Percentiles rank a stretch among this genome's conserved stretches.
These are phyloP conservation scores for Talaromyces verruculosus DNA, from an alignment of 2,329 filamentous ascomycete species.

Conservation along the genomic window DNA sequence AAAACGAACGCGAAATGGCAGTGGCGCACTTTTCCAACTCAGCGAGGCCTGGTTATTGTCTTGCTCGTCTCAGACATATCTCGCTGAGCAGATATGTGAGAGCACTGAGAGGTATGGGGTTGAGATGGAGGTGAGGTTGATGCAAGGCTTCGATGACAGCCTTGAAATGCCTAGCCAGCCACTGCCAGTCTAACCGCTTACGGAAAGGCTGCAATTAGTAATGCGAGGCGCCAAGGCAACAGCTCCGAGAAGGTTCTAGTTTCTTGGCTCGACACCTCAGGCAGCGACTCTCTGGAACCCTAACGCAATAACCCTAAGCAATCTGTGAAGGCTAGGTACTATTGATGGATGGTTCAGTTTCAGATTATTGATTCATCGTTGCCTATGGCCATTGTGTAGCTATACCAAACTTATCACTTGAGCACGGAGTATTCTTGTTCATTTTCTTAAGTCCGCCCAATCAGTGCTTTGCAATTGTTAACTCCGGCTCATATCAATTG, in stretches of 20 bases:
- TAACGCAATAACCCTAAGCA: neutral
- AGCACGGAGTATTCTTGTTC: neutral
- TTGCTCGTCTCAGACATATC: constrained; percentile 22
- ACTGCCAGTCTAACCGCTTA: neutral
- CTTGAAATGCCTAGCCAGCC: neutral
- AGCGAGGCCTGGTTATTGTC: constrained; percentile 20
- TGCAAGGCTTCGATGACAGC: neutral
- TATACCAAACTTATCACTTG: neutral
- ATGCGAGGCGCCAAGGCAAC: neutral
- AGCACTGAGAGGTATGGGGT: constrained; percentile 8
- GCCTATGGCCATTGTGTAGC: neutral
- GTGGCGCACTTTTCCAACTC: constrained; percentile 23
- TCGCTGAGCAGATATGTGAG: constrained; percentile 17
- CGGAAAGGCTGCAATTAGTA: constrained; percentile 8
- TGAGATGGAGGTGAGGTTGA: constrained; percentile 3
- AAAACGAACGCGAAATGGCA: constrained; percentile 19
- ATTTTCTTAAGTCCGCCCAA: neutral
- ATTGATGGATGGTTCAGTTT: too few species aligned
- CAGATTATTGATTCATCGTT: neutral
- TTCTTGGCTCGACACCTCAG: neutral
- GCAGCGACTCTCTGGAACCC: neutral
- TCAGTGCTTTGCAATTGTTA: neutral
- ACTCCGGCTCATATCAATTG: neutral
- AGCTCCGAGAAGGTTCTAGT: constrained; percentile 1
- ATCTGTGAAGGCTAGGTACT: neutral